Base-by-base conservation (phyloP, 192 early-diverging fungal species). In the Coemansia sp. region DNA sequence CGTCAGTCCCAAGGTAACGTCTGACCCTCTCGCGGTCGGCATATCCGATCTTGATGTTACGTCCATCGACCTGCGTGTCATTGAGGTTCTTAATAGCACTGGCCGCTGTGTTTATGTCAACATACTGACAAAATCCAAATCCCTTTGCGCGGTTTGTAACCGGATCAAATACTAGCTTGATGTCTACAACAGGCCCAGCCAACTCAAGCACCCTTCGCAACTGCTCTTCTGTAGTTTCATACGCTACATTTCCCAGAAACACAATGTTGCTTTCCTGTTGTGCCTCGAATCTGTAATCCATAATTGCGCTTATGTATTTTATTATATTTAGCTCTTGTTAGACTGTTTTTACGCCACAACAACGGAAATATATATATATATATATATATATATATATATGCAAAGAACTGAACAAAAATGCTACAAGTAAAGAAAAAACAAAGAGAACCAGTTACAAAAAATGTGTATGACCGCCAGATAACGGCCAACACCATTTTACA, bases 71-170 rank as follows among this genome's bases (percentile, higher is more conserved):
- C 39, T 94, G 93, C 42, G 94, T 89, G 57, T 90, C 89, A 70
- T 94, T 93, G 56, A 99, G 84, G 64, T 97, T 97, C 59, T 94
- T 85, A 21, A 96, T 95, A 29, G 95, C 95, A 67, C 93, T 95
- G 23, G 92, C 90, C 9, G 95, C 95, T n/a, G 94, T 96, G 62
- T 94, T 88, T 25, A 87, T 77, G 70, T 98, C 95, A 59, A 90
- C 85, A 45, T 87, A 98, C 68, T 95, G 92, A 63, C 94, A 95
- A 80, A 96, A 96, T 18, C 96, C 96, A 84, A 90, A 99, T 15
- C 96, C 96, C 61, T 92, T 92, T 20, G 96, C 72, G 53, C 77
- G 66, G 89, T 74, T 93, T 88, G 70, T 91, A 85, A 49, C 87
- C 85, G 8, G 84, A 66, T 99, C 96, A 75, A 99, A 99, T 3